Conservation (phyloP, 176 grass and related monocot species). For the Bonia amplexicaulis region DNA sequence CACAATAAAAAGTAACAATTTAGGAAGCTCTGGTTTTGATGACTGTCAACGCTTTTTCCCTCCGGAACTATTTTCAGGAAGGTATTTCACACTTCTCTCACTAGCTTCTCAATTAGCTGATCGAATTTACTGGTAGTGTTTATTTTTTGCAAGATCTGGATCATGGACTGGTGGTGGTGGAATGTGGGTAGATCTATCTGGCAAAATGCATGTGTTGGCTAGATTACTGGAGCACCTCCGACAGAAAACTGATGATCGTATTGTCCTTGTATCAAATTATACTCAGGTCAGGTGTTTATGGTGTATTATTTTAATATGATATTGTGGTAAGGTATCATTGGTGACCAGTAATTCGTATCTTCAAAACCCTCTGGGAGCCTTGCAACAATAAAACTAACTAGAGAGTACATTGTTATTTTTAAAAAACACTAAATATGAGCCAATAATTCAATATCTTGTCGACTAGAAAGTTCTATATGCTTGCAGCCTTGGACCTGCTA, state of each 20-base stretch:
- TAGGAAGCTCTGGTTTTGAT: slow-evolving; percentile 71
- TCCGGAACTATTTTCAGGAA: slow-evolving; percentile 82
- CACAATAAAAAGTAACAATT: slow-evolving; percentile 71
- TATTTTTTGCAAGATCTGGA: slow-evolving; percentile 67
- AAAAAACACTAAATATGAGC: background rate
- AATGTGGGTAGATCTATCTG: slow-evolving; percentile 95
- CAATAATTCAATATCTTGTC: background rate
- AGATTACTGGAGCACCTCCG: slow-evolving; percentile 74
- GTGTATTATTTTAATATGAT: slow-evolving; percentile 6
- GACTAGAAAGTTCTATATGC: background rate
- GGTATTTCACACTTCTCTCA: slow-evolving; percentile 46
- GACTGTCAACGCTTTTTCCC: slow-evolving; percentile 83
- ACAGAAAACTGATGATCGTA: slow-evolving; percentile 87
- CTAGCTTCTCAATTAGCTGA: slow-evolving; percentile 19
- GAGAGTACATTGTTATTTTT: background rate
- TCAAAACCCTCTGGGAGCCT: background rate
- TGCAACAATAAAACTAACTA: background rate
- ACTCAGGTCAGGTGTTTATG: slow-evolving; percentile 64
- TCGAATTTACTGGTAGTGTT: slow-evolving; percentile 5
- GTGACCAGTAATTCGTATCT: background rate
- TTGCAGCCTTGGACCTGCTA: background rate
- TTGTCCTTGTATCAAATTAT: slow-evolving; percentile 99
- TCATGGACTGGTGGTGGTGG: slow-evolving; percentile 91
- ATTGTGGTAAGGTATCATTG: background rate
- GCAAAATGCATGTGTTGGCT: slow-evolving; percentile 98